Evolutionary conservation across 352 stramenopile genomes (phyloP).

Genomic region (Phytophthora sansomeana): DNA sequence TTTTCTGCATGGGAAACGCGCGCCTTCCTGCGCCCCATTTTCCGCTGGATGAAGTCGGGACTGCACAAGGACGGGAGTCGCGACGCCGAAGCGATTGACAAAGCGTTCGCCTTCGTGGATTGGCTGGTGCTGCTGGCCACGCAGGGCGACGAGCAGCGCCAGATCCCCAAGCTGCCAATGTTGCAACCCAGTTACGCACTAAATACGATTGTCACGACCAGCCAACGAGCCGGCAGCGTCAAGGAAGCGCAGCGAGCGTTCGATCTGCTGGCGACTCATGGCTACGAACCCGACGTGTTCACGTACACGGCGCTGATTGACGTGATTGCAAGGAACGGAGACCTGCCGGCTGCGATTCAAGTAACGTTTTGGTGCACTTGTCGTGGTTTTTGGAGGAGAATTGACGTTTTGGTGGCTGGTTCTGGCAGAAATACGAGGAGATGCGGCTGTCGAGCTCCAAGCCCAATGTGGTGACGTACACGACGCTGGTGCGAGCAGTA

Average conservation of each 20-base stretch:
- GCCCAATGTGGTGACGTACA: constrained; percentile 83
- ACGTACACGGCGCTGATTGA: constrained; percentile 87
- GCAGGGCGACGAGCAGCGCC: constrained; percentile 52
- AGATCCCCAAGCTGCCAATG: constrained; percentile 44
- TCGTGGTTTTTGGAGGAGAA: background rate
- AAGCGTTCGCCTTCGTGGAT: constrained; percentile 73
- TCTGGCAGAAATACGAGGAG: constrained; percentile 59
- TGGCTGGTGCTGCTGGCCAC: constrained; percentile 69
- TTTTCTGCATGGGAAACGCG: constrained; percentile 61
- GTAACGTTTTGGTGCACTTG: constrained; percentile 22
- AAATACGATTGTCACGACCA: constrained; percentile 83
- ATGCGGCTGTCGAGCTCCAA: constrained; percentile 68
- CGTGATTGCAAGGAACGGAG: constrained; percentile 59
- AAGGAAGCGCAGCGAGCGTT: constrained; percentile 71
- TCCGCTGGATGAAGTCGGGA: constrained; percentile 75
- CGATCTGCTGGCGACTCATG: constrained; percentile 49
- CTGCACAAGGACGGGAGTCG: constrained; percentile 70
- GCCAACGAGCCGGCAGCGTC: constrained; percentile 68
- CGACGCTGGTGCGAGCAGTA: constrained; percentile 66
- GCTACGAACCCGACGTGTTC: constrained; percentile 81
- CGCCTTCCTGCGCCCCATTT: constrained; percentile 71
- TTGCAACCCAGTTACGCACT: constrained; percentile 78
- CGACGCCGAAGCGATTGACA: constrained; percentile 58
- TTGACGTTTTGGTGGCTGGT: constrained; percentile 5
- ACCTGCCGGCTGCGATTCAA: constrained; percentile 55